Base-by-base conservation (phyloP, 345 rosid species). In the Stellera chamaejasme region DNA sequence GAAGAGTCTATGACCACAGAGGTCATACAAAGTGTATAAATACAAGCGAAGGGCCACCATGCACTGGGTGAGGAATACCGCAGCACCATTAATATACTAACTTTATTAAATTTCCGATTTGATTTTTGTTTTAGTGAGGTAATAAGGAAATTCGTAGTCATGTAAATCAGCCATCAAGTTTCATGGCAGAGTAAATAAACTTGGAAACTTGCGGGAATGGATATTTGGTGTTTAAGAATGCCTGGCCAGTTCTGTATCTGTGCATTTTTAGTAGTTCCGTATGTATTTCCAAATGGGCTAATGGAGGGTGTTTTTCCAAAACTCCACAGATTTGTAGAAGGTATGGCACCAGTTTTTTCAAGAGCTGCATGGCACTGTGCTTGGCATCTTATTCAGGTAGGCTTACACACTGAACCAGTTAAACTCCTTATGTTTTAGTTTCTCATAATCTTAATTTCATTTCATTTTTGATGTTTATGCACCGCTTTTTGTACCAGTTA, bases 341-440 rank as follows among this genome's bases (percentile, higher is more conserved):
- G 99, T 27, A 93, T 93, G 99, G 99, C 99, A 72, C 99, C 99
- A 1, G 99, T 93, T 54, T 89, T 93, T 71, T 89, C 99, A 11
- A 87, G 97, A 77, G 70, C 94, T 69, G 97, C 99, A 57, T 93
- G 99, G 99, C 83, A 79, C 68, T 93, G 99, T 74, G 78, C 99
- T 62, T 93, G 99, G 99, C 91, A 93, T 78, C 94, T 93, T 26
- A 89, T 93, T 75, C 99, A 93, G 92, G 99, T 93, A 77, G 63
- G 16, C 13, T 52, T 28, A 6, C 45, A 36, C 16, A 4, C 3
- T 45, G 28, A 32, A 43, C 16, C 13, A 11, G 2, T 58, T 58
- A 27, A 19, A 48, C 23, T 58, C 45, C 41, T 44, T 19, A 13
- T 28, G 12, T 58, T 41, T 26, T 16, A 32, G 32, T 48, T 58